These are phyloP conservation scores for Stylonectria norvegica DNA, from an alignment of 2,329 filamentous ascomycete species.

Conservation along the genomic window DNA sequence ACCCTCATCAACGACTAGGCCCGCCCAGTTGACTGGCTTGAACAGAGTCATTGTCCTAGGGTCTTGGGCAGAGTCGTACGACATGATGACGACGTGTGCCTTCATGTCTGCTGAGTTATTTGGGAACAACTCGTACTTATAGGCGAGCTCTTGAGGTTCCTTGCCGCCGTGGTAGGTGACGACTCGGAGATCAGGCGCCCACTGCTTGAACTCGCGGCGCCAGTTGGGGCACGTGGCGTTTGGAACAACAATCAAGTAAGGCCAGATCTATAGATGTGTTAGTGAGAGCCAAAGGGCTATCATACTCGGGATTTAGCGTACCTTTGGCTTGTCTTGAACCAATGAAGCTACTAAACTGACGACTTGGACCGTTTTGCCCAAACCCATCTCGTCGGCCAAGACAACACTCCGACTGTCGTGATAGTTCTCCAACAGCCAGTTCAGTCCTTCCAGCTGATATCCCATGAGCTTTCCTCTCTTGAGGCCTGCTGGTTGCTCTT, in stretches of 20 bases:
- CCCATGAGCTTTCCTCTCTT: slow-evolving; percentile 81
- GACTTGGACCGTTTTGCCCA: slow-evolving; percentile 95
- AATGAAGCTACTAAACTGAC: slow-evolving; percentile 77
- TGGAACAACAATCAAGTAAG: slow-evolving; percentile 88
- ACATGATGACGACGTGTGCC: slow-evolving; percentile 91
- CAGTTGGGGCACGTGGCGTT: slow-evolving; percentile 98
- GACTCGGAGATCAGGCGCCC: slow-evolving; percentile 80
- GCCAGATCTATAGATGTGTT: slow-evolving; percentile 60
- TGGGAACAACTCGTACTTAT: slow-evolving; percentile 83
- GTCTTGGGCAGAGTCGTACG: slow-evolving; percentile 84
- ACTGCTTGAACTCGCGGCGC: slow-evolving; percentile 92
- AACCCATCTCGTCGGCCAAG: slow-evolving; percentile 94
- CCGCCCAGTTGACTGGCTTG: slow-evolving; percentile 73
- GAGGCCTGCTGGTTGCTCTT: slow-evolving; percentile 69
- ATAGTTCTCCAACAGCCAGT: slow-evolving; percentile 94
- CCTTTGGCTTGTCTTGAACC: slow-evolving; percentile 58
- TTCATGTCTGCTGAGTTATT: slow-evolving; percentile 62
- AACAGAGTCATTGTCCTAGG: slow-evolving; percentile 65
- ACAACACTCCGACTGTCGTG: slow-evolving; percentile 80
- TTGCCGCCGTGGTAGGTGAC: slow-evolving; percentile 88
- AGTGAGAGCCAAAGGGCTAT: too few species aligned
- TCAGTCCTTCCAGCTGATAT: slow-evolving; percentile 89
- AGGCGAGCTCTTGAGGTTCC: slow-evolving; percentile 70
- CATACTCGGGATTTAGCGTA: slow-evolving; percentile 15
- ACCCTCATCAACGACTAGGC: slow-evolving; percentile 89